Conservation (phyloP, 116 monocot species). For the Posidonia oceanica region DNA sequence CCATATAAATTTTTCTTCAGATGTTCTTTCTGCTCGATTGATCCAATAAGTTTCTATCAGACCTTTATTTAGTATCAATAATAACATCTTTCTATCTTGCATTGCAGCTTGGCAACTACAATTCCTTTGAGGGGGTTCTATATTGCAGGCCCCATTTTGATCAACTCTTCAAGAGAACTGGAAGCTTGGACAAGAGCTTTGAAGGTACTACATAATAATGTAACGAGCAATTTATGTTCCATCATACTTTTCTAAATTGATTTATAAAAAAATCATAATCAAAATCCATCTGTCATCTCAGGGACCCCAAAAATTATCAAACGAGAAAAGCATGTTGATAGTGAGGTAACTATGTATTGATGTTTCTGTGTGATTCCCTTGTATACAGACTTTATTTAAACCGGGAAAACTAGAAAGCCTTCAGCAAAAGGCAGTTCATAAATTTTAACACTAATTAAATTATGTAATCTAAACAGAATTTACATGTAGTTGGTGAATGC, state of each 20-base stretch:
- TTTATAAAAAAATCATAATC: background rate
- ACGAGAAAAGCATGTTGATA: constrained; percentile 39
- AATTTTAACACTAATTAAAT: too few relatives aligned
- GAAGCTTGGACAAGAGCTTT: constrained; percentile 62
- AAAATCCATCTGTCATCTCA: constrained; percentile 8
- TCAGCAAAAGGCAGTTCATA: too few relatives aligned
- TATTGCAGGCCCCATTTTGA: constrained; percentile 73
- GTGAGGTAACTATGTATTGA: constrained; percentile 25
- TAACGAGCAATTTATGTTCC: background rate
- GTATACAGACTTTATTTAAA: too few relatives aligned
- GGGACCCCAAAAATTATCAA: constrained; percentile 62
- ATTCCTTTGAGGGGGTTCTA: constrained; percentile 58
- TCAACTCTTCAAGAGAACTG: constrained; percentile 57
- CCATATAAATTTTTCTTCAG: background rate
- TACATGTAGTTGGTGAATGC: too few relatives aligned
- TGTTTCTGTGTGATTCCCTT: constrained; percentile 1
- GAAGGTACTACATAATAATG: constrained; percentile 20
- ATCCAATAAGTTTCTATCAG: background rate
- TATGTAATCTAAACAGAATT: too few relatives aligned
- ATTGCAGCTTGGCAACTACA: constrained; percentile 54
- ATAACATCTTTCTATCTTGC: background rate
- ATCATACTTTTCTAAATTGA: background rate
- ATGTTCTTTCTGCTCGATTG: background rate
- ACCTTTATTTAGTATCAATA: background rate
- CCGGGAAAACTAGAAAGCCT: too few relatives aligned